These are phyloP conservation scores for Drechslera avenae DNA, from an alignment of 2,329 filamentous ascomycete genomes.

Conservation along the genomic window DNA sequence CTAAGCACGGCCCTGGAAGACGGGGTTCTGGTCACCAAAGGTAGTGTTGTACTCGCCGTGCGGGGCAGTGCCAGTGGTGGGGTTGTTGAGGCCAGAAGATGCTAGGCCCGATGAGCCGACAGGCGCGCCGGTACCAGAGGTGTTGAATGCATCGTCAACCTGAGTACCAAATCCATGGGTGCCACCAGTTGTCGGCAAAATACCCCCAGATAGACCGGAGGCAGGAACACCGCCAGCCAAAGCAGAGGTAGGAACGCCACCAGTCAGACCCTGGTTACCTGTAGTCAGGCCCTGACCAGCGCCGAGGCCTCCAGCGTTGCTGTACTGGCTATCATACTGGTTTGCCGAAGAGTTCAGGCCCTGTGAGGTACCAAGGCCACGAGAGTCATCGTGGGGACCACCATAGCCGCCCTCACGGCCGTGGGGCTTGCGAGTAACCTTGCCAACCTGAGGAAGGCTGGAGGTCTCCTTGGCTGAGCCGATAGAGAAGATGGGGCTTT, in stretches of 20 bases:
- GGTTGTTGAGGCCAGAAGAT: slow-evolving; percentile 8
- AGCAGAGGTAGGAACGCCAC: slow-evolving; percentile 7
- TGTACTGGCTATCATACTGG: slow-evolving; percentile 25
- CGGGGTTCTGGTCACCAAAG: slow-evolving; percentile 52
- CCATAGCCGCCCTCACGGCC: slow-evolving; percentile 47
- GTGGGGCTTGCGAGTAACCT: slow-evolving; percentile 66
- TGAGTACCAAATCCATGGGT: slow-evolving; percentile 50
- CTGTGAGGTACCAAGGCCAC: slow-evolving; percentile 23
- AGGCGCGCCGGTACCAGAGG: slow-evolving; percentile 13
- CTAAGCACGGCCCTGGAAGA: slow-evolving; percentile 48
- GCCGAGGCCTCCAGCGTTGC: slow-evolving; percentile 16
- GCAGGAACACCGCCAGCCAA: slow-evolving; percentile 11
- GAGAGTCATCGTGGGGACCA: slow-evolving; percentile 23
- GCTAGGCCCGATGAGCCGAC: slow-evolving; percentile 15
- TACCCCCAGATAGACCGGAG: slow-evolving; percentile 18
- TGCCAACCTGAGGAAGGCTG: slow-evolving; percentile 66
- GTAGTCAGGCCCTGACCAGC: slow-evolving; percentile 10
- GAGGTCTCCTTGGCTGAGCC: slow-evolving; percentile 75
- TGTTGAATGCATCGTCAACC: slow-evolving; percentile 52
- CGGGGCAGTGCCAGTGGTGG: slow-evolving; percentile 16
- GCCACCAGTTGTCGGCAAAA: slow-evolving; percentile 8
- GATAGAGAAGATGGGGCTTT: slow-evolving; percentile 90
- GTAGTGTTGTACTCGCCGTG: slow-evolving; percentile 42
- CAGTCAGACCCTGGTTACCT: slow-evolving; percentile 17
- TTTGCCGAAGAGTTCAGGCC: slow-evolving; percentile 19